phyloP scores from a whole-genome alignment of 208 protist genomes.

The Borovskyia barvae region DNA sequence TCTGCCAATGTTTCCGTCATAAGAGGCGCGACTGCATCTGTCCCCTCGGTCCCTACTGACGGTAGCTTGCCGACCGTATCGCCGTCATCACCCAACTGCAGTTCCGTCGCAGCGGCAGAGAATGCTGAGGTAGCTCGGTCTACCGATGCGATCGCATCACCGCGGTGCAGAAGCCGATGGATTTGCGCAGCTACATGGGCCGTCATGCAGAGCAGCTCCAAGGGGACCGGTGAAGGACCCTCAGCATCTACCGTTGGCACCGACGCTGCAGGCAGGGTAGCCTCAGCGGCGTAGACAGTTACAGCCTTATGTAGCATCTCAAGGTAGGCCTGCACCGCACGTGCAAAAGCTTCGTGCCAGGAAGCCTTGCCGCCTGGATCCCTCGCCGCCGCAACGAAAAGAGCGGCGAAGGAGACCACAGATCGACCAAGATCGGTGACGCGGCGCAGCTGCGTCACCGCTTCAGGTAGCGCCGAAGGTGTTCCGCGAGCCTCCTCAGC shows the following conservation, averaged over 20 bases:
- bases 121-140: too few species aligned
- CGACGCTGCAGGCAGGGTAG: conserved; percentile 14
- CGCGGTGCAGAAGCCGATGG: conserved; percentile 13
- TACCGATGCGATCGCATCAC: neutral
- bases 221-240: conserved; percentile 2
- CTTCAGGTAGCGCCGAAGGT: conserved; percentile 3
- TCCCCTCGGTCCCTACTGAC: too few species aligned
- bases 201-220: conserved; percentile 23
- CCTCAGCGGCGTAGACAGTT: conserved; percentile 15
- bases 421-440: conserved; percentile 9
- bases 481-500: conserved; percentile 4
- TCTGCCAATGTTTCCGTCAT: neutral
- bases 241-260: neutral
- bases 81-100: neutral
- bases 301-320: conserved; percentile 2
- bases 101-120: conserved; percentile 1
- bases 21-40: too few species aligned
- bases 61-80: too few species aligned
- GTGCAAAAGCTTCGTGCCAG: conserved; percentile 3
- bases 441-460: conserved; percentile 10
- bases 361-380: neutral
- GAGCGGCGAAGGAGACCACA: conserved; percentile 13
- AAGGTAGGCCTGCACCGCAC: conserved; percentile 11
- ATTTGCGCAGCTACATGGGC: conserved; percentile 19
- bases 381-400: conserved; percentile 3